phyloP scores from a whole-genome alignment of 129 eudicot genomes.

The Solidago caesia region DNA sequence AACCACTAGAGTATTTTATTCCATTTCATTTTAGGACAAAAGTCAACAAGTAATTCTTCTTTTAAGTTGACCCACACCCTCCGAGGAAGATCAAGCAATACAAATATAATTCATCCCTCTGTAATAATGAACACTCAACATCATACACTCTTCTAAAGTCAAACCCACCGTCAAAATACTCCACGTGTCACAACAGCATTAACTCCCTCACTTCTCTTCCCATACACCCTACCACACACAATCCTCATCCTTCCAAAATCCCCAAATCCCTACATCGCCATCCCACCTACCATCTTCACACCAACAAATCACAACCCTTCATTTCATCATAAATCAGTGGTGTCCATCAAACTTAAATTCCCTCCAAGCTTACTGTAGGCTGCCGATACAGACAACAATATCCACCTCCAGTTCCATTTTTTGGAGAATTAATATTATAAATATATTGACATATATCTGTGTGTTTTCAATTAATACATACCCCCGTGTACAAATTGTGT shows the following conservation, averaged over 20 bases:
- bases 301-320: constrained; percentile 28
- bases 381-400: constrained; percentile 11
- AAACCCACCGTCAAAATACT: constrained; percentile 19
- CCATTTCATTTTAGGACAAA: too few relatives aligned
- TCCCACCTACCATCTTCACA: constrained; percentile 3
- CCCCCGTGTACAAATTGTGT: too few relatives aligned
- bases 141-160: not conserved
- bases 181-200: constrained; percentile 22
- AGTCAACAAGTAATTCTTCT: too few relatives aligned
- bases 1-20: too few relatives aligned
- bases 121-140: constrained; percentile 22
- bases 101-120: too few relatives aligned
- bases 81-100: too few relatives aligned
- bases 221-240: constrained; percentile 11
- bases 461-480: not conserved
- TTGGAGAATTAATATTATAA: constrained; percentile 19
- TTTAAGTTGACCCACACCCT: too few relatives aligned
- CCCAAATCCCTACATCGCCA: constrained; percentile 18
- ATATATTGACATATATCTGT: constrained; percentile 27
- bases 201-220: constrained; percentile 3
- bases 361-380: constrained; percentile 23
- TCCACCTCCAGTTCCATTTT: constrained; percentile 11
- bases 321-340: not conserved
- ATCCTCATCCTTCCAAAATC: constrained; percentile 12
- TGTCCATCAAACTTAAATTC: not conserved